Percentiles rank a stretch among this genome's conserved stretches.
These are phyloP conservation scores for Micractinium sp. DNA, from an alignment of 139 green algal genomes.

Conservation along the genomic window DNA sequence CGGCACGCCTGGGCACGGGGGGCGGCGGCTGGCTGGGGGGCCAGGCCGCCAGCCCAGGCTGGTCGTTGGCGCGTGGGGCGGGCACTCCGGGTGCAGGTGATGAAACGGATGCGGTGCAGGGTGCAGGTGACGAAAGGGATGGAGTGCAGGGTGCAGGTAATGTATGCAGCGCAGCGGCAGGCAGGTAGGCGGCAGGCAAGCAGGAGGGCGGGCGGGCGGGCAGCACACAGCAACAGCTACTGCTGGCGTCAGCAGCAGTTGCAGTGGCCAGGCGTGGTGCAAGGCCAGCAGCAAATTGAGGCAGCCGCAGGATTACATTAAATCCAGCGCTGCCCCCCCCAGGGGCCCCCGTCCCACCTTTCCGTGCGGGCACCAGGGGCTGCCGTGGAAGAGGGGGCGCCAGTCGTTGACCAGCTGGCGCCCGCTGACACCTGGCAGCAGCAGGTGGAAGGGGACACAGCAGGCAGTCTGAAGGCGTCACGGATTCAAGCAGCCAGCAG, in stretches of 20 bases:
- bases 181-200: not conserved
- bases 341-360: no score
- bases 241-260: not conserved
- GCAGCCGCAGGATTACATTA: not conserved
- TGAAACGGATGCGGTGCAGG: not conserved
- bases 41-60: not conserved
- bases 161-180: not conserved
- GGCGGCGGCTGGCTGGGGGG: not conserved
- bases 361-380: constrained; percentile 47
- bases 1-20: not conserved
- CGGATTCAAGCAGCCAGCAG: no score
- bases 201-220: not conserved
- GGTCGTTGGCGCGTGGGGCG: constrained; percentile 9
- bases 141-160: not conserved
- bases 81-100: not conserved
- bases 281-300: not conserved
- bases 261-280: not conserved
- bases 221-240: not conserved
- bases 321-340: no score
- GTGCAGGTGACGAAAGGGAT: no score
- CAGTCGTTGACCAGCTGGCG: constrained; percentile 33
- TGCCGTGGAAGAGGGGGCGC: constrained; percentile 25
- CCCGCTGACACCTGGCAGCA: constrained; percentile 23
- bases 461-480: no score
- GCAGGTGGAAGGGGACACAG: not conserved